Percentiles rank a stretch among this genome's conserved stretches.
Evolutionary conservation across 441 rosid genomes (phyloP).

Genomic region (Syzygium syzygioides): DNA sequence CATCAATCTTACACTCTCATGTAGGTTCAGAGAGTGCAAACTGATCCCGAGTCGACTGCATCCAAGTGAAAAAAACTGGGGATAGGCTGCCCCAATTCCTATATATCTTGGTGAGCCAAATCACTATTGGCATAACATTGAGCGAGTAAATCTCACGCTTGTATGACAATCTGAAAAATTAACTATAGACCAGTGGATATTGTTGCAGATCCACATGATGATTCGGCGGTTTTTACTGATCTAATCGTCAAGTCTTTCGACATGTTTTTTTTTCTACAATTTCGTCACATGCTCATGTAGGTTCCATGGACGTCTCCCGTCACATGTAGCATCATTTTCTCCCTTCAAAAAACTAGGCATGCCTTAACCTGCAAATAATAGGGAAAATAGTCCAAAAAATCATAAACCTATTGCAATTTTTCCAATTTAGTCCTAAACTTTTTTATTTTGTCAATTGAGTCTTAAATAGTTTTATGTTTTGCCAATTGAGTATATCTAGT

Average conservation of each 20-base stretch:
- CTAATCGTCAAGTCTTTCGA: not conserved
- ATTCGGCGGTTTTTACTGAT: not conserved
- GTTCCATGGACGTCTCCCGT: too few species aligned
- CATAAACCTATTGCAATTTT: too few species aligned
- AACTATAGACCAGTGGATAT: accelerated
- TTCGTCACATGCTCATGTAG: not conserved
- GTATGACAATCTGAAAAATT: not conserved
- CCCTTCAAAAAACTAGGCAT: too few species aligned
- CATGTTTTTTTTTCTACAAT: too few species aligned
- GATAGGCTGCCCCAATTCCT: not conserved
- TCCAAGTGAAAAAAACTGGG: not conserved
- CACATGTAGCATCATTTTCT: too few species aligned
- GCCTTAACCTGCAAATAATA: too few species aligned
- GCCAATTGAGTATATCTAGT: too few species aligned
- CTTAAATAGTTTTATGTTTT: too few species aligned
- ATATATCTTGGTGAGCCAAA: not conserved
- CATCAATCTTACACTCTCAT: not conserved
- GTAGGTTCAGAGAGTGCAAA: not conserved
- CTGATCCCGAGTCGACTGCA: accelerated
- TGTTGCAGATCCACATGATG: not conserved
- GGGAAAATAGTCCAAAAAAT: too few species aligned
- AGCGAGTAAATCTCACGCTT: accelerated
- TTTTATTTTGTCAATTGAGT: too few species aligned
- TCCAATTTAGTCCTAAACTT: too few species aligned
- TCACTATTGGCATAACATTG: not conserved